Evolutionary conservation across 495 filamentous ascomycete genomes (phyloP).

Genomic region (Penicillium tannophilum): DNA sequence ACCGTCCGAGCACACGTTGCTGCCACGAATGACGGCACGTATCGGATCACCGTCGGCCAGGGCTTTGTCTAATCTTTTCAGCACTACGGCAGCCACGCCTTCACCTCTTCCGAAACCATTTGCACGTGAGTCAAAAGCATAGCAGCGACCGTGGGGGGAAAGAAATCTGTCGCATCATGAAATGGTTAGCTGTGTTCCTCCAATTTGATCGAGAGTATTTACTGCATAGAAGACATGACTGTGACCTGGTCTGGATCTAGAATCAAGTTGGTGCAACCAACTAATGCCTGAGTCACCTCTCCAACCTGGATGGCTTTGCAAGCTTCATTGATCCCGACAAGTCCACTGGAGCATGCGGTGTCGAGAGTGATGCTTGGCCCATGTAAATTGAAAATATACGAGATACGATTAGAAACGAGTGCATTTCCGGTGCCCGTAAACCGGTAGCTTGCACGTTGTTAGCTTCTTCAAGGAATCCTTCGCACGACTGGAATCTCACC

Average conservation of each 20-base stretch:
- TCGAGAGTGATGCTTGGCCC: slow-evolving; percentile 41
- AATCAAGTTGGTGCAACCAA: slow-evolving; percentile 22
- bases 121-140: slow-evolving; percentile 31
- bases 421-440: slow-evolving; percentile 21
- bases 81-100: slow-evolving; percentile 28
- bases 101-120: slow-evolving; percentile 43
- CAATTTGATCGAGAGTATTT: too few species aligned
- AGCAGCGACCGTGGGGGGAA: slow-evolving; percentile 19
- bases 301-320: slow-evolving; percentile 39
- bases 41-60: slow-evolving; percentile 14
- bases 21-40: slow-evolving; percentile 12
- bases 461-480: too few species aligned
- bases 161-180: too few species aligned
- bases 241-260: slow-evolving; percentile 15
- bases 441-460: too few species aligned
- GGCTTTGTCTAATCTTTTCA: slow-evolving; percentile 29
- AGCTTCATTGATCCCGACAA: slow-evolving; percentile 46
- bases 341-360: slow-evolving; percentile 52
- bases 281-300: slow-evolving; percentile 32
- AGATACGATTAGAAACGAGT: slow-evolving; percentile 51
- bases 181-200: too few species aligned
- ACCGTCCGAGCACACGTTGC: slow-evolving; percentile 27
- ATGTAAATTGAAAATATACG: slow-evolving; percentile 50
- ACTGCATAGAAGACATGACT: neutral
- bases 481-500: too few species aligned